A percentile compares a stretch with the other conserved stretches of the same genome.
Conservation (phyloP, 2,329 filamentous ascomycete genomes). For the Fusarium anthophilum region DNA sequence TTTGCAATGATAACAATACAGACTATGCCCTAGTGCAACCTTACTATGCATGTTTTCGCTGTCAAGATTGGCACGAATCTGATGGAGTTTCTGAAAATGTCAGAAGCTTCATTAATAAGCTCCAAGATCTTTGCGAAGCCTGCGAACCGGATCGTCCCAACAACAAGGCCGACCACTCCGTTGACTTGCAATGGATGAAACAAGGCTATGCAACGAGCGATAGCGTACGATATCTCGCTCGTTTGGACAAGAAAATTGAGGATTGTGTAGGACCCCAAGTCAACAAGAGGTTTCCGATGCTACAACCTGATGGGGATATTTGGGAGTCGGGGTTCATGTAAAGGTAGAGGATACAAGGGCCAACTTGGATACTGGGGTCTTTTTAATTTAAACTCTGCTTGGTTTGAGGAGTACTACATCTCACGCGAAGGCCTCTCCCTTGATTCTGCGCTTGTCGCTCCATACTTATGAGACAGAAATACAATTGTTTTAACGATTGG, state of each 20-base stretch:
- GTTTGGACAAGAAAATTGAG: neutral
- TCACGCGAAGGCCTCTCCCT: neutral
- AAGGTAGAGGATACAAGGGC: neutral
- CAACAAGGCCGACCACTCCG: neutral
- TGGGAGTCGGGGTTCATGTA: neutral
- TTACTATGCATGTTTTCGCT: neutral
- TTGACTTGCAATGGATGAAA: accelerated
- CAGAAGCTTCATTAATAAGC: neutral
- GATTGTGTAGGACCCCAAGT: neutral
- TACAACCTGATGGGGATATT: neutral
- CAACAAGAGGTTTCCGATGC: neutral
- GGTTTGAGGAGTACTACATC: neutral
- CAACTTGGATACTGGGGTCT: neutral
- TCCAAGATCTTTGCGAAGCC: neutral
- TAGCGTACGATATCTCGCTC: neutral
- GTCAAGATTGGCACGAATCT: neutral
- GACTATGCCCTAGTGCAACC: neutral
- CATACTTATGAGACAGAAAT: neutral
- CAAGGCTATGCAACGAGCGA: accelerated
- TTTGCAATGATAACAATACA: neutral
- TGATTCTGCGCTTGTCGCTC: neutral
- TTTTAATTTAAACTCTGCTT: neutral
- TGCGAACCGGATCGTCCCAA: neutral
- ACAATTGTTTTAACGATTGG: neutral
- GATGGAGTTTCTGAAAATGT: neutral